Base-by-base conservation (phyloP, 805 yeast species). In the Phaffomyces opuntiae region DNA sequence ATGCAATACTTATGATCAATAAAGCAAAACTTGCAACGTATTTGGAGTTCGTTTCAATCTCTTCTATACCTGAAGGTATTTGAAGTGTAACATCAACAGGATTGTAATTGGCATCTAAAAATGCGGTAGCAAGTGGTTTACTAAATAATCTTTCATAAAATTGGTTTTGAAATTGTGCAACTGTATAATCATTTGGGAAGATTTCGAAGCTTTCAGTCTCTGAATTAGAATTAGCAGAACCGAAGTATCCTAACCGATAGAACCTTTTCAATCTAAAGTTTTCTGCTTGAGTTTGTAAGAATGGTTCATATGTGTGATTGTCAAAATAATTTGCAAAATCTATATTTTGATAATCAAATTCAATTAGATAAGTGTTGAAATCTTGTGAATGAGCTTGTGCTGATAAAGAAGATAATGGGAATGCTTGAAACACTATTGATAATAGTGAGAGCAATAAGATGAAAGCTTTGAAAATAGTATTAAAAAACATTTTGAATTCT, bases 271-370 rank as follows among this genome's bases (percentile, higher is more conserved):
- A 5, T 29, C 31, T 29, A 11, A 29, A 34, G 24, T 38, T 24
- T 11, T 25, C 38, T n/a, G 38, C 9, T 16, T 21, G 24, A 12
- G 19, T 33, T 17, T 40, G 37, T 24, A n/a, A 11, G n/a, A 40
- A 40, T 12, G 43, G 43, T 19, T 9, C 21, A 34, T 40, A 40
- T n/a, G 38, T 40, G 11, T 40, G 11, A 25, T 40, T 40, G 8
- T 34, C 7, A n/a, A 13, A 40, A 12, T 32, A 25, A 9, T 33
- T 24, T 6, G 43, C 36, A 25, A 40, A 40, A 38, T 40, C n/a
- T 21, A 40, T 40, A 25, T 34, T 35, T 21, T n/a, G n/a, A 13
- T 40, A 40, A 13, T 40, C 43, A 19, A 34, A 40, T 19, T 34
- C 27, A 12, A 40, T 6, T 3, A 32, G 26, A 19, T 40, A 40